Evolutionary conservation across 2,329 filamentous ascomycete species (phyloP).

Genomic region (Plectosphaerella sp.): DNA sequence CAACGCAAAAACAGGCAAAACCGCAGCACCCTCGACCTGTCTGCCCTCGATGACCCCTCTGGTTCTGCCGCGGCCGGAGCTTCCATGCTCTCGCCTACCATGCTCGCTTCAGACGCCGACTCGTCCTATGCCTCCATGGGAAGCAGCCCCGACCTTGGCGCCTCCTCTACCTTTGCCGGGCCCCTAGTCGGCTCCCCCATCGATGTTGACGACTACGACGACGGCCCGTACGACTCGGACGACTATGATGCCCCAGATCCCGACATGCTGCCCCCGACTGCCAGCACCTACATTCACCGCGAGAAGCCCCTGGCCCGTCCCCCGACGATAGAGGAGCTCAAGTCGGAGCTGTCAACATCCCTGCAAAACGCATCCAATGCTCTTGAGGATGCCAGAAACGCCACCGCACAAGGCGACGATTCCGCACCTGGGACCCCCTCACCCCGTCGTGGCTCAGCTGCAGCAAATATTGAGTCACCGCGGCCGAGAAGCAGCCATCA

Average conservation of each 20-base stretch:
- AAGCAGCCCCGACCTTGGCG: constrained; percentile 51
- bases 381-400: constrained; percentile 52
- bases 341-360: constrained; percentile 59
- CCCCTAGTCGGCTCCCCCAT: constrained; percentile 42
- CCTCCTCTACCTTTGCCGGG: constrained; percentile 31
- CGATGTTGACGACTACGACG: constrained; percentile 16
- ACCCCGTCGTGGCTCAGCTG: not conserved
- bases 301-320: constrained; percentile 78
- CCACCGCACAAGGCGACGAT: not conserved
- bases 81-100: constrained; percentile 32
- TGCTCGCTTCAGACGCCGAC: constrained; percentile 46
- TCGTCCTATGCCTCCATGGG: constrained; percentile 57
- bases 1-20: constrained; percentile 66
- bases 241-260: constrained; percentile 63
- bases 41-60: constrained; percentile 32
- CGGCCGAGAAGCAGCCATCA: constrained; percentile 25
- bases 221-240: constrained; percentile 45
- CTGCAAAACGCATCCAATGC: constrained; percentile 66
- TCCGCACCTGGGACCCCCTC: not conserved
- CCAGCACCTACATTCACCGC: constrained; percentile 89
- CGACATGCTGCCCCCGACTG: constrained; percentile 90
- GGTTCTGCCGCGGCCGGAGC: constrained; percentile 18
- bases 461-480: constrained; percentile 1
- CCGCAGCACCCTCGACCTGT: constrained; percentile 51
- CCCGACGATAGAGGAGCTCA: constrained; percentile 76